Base-by-base conservation (phyloP, 2,329 filamentous ascomycete genomes). In the Hyphodiscus sp. region DNA sequence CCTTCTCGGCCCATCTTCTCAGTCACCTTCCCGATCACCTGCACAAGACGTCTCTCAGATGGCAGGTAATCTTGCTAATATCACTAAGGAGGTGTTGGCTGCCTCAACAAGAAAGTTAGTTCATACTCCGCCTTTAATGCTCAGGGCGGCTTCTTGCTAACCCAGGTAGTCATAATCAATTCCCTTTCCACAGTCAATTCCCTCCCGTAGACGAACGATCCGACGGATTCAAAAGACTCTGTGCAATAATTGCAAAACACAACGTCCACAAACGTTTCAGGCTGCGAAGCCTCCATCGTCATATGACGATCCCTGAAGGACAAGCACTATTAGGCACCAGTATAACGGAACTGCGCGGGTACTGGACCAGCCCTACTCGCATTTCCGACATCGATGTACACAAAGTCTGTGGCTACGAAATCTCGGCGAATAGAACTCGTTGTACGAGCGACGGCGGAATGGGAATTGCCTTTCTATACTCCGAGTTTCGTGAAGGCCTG, bases 351-450 rank as follows among this genome's bases (percentile, higher is more conserved):
- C 54, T 41, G 45, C 33, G 10, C 11, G 47, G 51, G 44, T 56
- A 50, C 50, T 55, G 41, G 50, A 52, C 50, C 23, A 55, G 41
- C 45, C 43, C 18, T 51, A 53, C 30, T 18, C 51, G n/a, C 20
- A 56, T 56, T 56, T 44, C 51, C 30, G 47, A 53, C 30, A 51
- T 56, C 41, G 42, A 56, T 53, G 50, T 48, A 56, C 2, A 53
- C 19, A 56, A 49, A 50, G 41, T 53, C 44, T 33, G 49, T 56
- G 0, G 1, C 48, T 38, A 51, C 26, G 48, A 47, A 26, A 53
- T 56, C 47, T 53, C 44, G 30, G 54, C 51, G 29, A 42, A 53
- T 56, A 41, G 29, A 53, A 30, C 50, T 50, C 38, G 41, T 46
- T 45, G 20, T 53, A 45, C 20, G n/a, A 50, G 11, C 46, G 33